These are phyloP conservation scores for Crithidia sp. DNA, from an alignment of 208 protist species.

Conservation along the genomic window DNA sequence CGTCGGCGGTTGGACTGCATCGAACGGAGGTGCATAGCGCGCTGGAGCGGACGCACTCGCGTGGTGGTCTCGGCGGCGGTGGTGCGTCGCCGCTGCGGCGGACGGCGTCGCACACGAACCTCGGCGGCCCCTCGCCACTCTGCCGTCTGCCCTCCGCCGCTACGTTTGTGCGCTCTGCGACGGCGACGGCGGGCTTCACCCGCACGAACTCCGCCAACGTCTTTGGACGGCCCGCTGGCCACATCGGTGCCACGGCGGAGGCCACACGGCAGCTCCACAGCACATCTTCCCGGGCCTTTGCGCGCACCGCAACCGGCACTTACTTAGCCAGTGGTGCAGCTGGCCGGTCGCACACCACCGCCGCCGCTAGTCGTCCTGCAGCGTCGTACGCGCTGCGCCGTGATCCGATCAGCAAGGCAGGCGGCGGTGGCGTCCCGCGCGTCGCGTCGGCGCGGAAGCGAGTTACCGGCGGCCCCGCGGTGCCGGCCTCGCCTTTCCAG, in stretches of 20 bases:
- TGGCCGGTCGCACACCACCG: neutral
- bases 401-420: neutral
- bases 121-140: slow-evolving; percentile 16
- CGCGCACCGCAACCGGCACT: slow-evolving; percentile 40
- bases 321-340: slow-evolving; percentile 1
- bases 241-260: neutral
- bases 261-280: neutral
- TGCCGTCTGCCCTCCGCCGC: slow-evolving; percentile 9
- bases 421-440: neutral
- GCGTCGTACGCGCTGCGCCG: neutral
- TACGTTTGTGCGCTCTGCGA: slow-evolving; percentile 23
- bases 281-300: slow-evolving; percentile 10
- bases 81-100: slow-evolving; percentile 30
- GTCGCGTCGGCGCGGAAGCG: slow-evolving; percentile 6
- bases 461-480: neutral
- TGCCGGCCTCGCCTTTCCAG: slow-evolving; percentile 14
- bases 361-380: neutral
- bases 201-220: slow-evolving; percentile 1
- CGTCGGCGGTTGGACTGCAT: neutral
- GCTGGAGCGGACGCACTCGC: slow-evolving; percentile 24
- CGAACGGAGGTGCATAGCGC: neutral
- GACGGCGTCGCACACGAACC: slow-evolving; percentile 23
- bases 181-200: slow-evolving; percentile 19
- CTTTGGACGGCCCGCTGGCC: neutral
- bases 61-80: neutral